phyloP scores from a whole-genome alignment of 805 yeast species.

The Ogataea dorogensis region DNA sequence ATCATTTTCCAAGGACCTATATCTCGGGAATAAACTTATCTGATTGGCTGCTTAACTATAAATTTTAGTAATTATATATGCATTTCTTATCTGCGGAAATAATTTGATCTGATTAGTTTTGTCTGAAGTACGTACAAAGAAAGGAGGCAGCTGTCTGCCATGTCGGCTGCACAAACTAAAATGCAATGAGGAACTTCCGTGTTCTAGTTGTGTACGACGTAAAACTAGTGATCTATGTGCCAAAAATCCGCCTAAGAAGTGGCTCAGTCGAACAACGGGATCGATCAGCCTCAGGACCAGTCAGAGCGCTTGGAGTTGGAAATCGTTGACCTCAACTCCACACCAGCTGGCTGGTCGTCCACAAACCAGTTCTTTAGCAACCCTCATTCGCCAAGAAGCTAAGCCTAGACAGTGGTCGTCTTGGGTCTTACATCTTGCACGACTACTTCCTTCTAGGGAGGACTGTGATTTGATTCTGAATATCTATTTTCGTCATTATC shows the following conservation, averaged over 20 bases:
- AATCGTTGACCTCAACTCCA: not conserved
- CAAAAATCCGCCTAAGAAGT: slow-evolving; percentile 28
- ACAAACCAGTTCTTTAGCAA: not conserved
- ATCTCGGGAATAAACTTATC: not conserved
- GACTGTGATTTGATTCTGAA: slow-evolving; percentile 14
- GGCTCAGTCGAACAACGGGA: slow-evolving; percentile 10
- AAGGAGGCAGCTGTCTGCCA: slow-evolving; percentile 12
- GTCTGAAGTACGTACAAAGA: slow-evolving; percentile 1
- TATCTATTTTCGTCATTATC: slow-evolving; percentile 11
- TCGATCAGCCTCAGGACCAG: not conserved
- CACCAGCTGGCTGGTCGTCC: no score
- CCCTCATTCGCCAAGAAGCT: not conserved
- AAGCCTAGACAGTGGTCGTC: not conserved
- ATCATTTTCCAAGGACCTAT: not conserved
- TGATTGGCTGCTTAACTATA: no score
- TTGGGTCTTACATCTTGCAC: slow-evolving; percentile 11
- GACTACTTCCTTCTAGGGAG: slow-evolving; percentile 11
- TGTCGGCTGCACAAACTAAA: slow-evolving; percentile 14
- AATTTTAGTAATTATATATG: no score
- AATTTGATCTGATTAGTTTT: not conserved
- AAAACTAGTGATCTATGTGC: slow-evolving; percentile 25
- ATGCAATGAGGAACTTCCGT: slow-evolving; percentile 16
- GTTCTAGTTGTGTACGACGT: slow-evolving; percentile 11
- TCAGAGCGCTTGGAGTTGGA: not conserved
- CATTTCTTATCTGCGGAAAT: not conserved